Evolutionary conservation across 441 rosid genomes (phyloP).

Genomic region (Populus tomentosa): DNA sequence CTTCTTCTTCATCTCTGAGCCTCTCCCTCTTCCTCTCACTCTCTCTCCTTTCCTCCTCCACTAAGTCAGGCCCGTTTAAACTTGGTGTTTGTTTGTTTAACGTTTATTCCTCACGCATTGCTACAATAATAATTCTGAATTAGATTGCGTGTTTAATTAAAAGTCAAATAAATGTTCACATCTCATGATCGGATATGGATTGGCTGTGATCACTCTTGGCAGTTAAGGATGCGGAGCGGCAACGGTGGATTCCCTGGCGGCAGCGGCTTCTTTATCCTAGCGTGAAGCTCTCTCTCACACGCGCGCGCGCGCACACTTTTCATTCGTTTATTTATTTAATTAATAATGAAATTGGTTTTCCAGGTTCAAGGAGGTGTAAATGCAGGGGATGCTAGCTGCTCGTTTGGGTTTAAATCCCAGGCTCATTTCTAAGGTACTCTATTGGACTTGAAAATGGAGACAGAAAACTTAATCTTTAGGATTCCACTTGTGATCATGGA

Average conservation of each 20-base stretch:
- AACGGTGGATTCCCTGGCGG: constrained; percentile 56
- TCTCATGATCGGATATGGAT: neutral
- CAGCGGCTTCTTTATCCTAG: constrained; percentile 43
- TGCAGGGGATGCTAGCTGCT: constrained; percentile 65
- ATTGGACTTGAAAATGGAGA: too few species aligned
- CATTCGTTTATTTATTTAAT: neutral
- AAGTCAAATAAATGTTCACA: neutral
- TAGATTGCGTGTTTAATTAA: too few species aligned
- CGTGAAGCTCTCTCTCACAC: too few species aligned
- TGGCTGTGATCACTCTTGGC: neutral
- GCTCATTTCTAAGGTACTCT: constrained; percentile 61
- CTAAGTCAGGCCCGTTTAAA: too few species aligned
- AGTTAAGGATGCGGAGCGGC: constrained; percentile 61
- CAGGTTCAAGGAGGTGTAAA: constrained; percentile 86
- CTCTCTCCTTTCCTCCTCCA: neutral
- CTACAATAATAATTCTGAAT: too few species aligned
- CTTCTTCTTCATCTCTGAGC: neutral
- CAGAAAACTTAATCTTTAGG: too few species aligned
- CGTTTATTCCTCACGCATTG: too few species aligned
- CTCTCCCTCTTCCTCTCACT: neutral
- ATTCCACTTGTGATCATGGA: too few species aligned
- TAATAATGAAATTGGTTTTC: neutral
- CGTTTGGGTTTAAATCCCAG: constrained; percentile 65
- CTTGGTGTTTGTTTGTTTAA: too few species aligned
- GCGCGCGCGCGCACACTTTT: neutral